phyloP scores from a whole-genome alignment of 306 rosid species.

The Vigna angularis region DNA sequence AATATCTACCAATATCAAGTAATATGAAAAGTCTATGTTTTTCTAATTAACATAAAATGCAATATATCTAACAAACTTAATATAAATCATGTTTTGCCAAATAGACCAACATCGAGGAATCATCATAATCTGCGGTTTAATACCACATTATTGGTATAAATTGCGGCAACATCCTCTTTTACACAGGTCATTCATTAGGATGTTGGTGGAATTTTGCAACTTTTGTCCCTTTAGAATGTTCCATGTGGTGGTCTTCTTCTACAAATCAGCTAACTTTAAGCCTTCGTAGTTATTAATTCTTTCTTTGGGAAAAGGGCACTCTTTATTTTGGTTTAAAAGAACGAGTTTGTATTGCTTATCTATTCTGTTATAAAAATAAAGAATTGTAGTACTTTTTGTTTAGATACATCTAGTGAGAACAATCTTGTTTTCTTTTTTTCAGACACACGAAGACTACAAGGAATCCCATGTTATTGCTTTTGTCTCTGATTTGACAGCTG shows the following conservation, averaged over 20 bases:
- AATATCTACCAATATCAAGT: too few relatives aligned
- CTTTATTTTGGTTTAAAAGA: slow-evolving; percentile 4
- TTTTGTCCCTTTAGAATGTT: slow-evolving; percentile 24
- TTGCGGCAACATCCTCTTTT: slow-evolving; percentile 16
- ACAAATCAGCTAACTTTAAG: slow-evolving; percentile 18
- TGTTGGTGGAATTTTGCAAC: slow-evolving; percentile 11
- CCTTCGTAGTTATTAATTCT: slow-evolving; percentile 22
- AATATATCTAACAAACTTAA: not conserved
- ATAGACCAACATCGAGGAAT: slow-evolving; percentile 10
- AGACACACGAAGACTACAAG: slow-evolving; percentile 79
- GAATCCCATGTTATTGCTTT: slow-evolving; percentile 77
- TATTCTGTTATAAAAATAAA: slow-evolving; percentile 3
- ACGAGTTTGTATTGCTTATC: slow-evolving; percentile 33
- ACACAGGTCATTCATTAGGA: slow-evolving; percentile 15
- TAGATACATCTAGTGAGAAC: slow-evolving; percentile 20
- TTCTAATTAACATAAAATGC: too few relatives aligned
- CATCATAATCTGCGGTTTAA: slow-evolving; percentile 14
- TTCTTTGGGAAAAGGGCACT: slow-evolving; percentile 12
- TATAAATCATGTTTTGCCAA: slow-evolving; percentile 32
- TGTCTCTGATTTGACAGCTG: slow-evolving; percentile 87
- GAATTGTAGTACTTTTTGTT: slow-evolving; percentile 5
- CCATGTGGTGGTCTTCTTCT: slow-evolving; percentile 13
- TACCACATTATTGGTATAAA: not conserved
- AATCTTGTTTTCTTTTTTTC: slow-evolving; percentile 42
- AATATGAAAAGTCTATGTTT: too few relatives aligned